Evolutionary conservation across 805 yeast species (phyloP).

Genomic region (Saturnispora sekii): DNA sequence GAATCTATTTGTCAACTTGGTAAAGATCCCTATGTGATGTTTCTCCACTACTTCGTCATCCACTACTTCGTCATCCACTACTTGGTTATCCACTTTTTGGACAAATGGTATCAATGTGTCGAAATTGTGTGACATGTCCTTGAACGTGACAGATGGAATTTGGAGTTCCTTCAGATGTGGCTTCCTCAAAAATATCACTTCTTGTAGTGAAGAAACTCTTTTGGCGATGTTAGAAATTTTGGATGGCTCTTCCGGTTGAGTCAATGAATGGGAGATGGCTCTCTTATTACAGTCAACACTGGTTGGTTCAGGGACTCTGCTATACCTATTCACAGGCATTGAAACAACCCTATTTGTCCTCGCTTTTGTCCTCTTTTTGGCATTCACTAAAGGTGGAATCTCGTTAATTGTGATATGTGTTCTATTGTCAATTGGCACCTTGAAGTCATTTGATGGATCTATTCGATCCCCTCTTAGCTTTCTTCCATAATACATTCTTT

Average conservation of each 20-base stretch:
- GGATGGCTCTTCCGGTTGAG: neutral
- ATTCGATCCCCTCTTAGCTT: constrained; percentile 21
- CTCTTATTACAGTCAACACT: constrained; percentile 2
- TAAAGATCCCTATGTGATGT: too few relatives aligned
- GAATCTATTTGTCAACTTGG: too few relatives aligned
- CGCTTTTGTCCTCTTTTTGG: neutral
- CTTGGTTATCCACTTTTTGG: too few relatives aligned
- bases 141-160: neutral
- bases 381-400: neutral
- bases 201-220: constrained; percentile 5
- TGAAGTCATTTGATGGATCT: constrained; percentile 17
- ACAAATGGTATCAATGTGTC: too few relatives aligned
- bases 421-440: constrained; percentile 9
- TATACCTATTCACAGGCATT: constrained; percentile 1
- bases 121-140: too few relatives aligned
- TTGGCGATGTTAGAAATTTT: constrained; percentile 1
- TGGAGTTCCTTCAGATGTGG: neutral
- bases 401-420: neutral
- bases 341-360: neutral
- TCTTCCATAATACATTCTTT: constrained; percentile 10
- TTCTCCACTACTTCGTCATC: too few relatives aligned
- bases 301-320: constrained; percentile 3
- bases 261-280: neutral
- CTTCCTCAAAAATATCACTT: neutral
- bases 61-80: too few relatives aligned